Conservation (phyloP, 2,329 filamentous ascomycete species). For the Penicillium nordicum region DNA sequence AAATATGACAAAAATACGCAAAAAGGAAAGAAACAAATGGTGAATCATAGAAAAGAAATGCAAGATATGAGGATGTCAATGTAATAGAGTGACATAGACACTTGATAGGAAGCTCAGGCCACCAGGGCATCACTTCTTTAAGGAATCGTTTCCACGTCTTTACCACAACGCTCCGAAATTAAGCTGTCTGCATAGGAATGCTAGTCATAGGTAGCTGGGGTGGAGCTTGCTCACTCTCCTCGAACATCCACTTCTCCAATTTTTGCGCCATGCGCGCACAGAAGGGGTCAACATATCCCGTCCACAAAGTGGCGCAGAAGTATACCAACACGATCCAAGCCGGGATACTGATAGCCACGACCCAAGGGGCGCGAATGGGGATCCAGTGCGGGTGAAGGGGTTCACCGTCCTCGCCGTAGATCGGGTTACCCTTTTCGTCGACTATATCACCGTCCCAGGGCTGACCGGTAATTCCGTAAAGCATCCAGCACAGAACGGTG, state of each 20-base stretch:
- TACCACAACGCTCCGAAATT: background rate
- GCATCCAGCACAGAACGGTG: constrained; percentile 51
- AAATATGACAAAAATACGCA: background rate
- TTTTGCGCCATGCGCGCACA: constrained; percentile 49
- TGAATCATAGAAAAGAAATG: background rate
- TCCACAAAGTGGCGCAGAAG: constrained; percentile 50
- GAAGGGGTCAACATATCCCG: constrained; percentile 50
- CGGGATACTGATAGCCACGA: constrained; percentile 45
- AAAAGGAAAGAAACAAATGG: background rate
- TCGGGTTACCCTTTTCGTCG: constrained; percentile 15
- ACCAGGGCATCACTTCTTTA: constrained; percentile 4
- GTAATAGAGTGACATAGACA: background rate
- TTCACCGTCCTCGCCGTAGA: constrained; percentile 38
- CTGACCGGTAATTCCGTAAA: constrained; percentile 50
- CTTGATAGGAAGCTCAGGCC: constrained; percentile 1
- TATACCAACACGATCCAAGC: constrained; percentile 49
- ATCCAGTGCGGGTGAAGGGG: constrained; percentile 44
- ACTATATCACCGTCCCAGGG: constrained; percentile 36
- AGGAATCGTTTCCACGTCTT: background rate
- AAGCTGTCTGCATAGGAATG: constrained; percentile 26
- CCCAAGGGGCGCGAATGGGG: constrained; percentile 38
- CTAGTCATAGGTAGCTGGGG: constrained; percentile 21
- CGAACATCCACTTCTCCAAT: constrained; percentile 50
- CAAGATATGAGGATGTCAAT: background rate
- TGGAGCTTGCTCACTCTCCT: constrained; percentile 38